Percentiles rank a stretch among this genome's conserved stretches.
Conservation (phyloP, 2,329 filamentous ascomycete species). For the Bisporella sp. region DNA sequence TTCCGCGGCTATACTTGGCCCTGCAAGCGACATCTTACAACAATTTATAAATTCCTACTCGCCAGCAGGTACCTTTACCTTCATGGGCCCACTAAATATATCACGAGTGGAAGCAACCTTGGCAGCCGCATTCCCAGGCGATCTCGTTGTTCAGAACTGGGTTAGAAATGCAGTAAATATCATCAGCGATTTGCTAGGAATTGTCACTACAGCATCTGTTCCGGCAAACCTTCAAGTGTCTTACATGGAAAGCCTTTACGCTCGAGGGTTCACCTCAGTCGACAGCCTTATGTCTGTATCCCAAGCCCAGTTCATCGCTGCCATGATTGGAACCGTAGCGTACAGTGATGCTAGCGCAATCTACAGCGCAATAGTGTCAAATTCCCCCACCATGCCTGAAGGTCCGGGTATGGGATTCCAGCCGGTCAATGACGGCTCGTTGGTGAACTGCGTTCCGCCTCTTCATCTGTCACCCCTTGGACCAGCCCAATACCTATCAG, state of each 20-base stretch:
- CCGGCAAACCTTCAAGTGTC: slow-evolving; percentile 1
- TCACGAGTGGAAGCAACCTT: not conserved
- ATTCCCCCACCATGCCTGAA: not conserved
- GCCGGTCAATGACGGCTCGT: not conserved
- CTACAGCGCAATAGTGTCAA: not conserved
- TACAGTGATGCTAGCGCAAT: not conserved
- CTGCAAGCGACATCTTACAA: not conserved
- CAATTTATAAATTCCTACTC: not conserved
- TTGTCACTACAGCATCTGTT: not conserved
- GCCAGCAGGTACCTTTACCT: not conserved
- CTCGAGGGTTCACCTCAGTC: slow-evolving; percentile 1
- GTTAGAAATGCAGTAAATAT: not conserved
- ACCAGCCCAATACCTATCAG: not conserved
- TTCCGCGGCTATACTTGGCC: not conserved
- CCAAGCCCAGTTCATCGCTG: not conserved
- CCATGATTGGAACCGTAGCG: not conserved
- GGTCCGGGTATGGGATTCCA: not conserved
- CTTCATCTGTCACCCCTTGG: slow-evolving; percentile 1
- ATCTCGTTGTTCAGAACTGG: not conserved
- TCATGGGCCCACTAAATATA: not conserved
- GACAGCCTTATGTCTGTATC: not conserved
- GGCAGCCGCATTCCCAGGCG: not conserved
- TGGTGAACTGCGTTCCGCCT: not conserved
- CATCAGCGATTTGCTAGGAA: not conserved
- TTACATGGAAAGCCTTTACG: slow-evolving; percentile 3